Evolutionary conservation across 306 rosid species (phyloP), one percentile per base, ranked within the genome.

Genomic region (Hippophae rhamnoides): DNA sequence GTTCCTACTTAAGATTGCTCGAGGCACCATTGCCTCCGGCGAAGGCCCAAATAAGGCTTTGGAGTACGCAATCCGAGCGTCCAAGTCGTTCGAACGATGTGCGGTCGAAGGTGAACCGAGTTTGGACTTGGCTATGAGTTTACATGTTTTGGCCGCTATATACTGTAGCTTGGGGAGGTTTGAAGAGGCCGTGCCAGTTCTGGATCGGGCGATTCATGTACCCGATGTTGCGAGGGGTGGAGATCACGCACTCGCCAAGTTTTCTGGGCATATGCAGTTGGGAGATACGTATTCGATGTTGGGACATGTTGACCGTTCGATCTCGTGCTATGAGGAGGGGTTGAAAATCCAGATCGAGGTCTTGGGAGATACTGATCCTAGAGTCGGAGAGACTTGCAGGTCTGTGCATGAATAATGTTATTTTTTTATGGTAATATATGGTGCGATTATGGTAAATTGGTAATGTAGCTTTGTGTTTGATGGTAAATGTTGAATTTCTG

Each of bases 381-480:
- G 99, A 54, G 99, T 93, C 7, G 99, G 97, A 0, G 99, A 93
- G 65, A 88, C 99, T 59, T 93, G 94, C 87, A 79, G 99, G 93
- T 85, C 58, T 14, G 67, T 2, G 18, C 38, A 61, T 2, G 23
- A 9, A 0, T 43, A 12, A 40, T 57, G 46, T n/a, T 44, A 46
- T 8, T 53, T 5, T 12, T 6, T 41, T 40, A 12, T 38, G 9
- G 48, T 57, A 11, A 27, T 13, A 14, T 40, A 13, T 10, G 48
- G 58, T 47, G 8, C 27, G 27, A 47, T 9, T 25, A 11, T 9
- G 7, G 13, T 42, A 38, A 26, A 25, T 11, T 57, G 61, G 61
- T 12, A 41, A 41, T 42, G 3, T 14, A 41, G 31, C 38, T 61
- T 5, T 57, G 10, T 47, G 7, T 31, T 31, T 4, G 38, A 31